Evolutionary conservation across 1,284 basidiomycete species (phyloP).

Genomic region (Apiotrichum gracile): DNA sequence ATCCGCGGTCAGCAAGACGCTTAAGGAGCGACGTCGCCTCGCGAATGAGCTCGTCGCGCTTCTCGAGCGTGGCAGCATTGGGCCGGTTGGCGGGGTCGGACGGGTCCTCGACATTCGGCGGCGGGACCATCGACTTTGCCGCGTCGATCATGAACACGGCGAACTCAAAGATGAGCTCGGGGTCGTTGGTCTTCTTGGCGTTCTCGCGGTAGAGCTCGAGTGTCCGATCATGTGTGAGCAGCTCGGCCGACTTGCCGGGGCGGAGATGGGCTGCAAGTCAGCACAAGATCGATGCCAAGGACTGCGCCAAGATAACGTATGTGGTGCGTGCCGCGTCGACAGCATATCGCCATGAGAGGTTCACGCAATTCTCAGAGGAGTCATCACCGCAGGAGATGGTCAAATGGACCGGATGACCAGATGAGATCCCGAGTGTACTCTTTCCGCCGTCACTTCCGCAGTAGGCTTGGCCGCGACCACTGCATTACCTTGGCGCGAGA

Average conservation of each 20-base stretch:
- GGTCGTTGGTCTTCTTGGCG: constrained; percentile 97
- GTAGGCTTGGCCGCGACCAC: too few relatives aligned
- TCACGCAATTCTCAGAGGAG: too few relatives aligned
- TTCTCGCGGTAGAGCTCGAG: constrained; percentile 95
- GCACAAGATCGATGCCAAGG: too few relatives aligned
- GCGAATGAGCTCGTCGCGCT: constrained; percentile 75
- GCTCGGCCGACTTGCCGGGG: constrained; percentile 83
- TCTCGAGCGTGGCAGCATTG: constrained; percentile 75
- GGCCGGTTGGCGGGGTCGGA: constrained; percentile 27
- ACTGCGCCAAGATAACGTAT: too few relatives aligned
- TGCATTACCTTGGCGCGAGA: too few relatives aligned
- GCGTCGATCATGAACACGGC: constrained; percentile 98
- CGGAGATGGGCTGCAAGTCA: constrained; percentile 63
- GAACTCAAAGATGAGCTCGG: constrained; percentile 95
- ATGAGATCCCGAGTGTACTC: too few relatives aligned
- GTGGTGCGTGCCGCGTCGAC: neutral
- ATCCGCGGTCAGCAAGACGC: constrained; percentile 85
- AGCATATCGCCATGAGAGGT: neutral
- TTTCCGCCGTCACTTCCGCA: too few relatives aligned
- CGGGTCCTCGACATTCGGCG: constrained; percentile 34
- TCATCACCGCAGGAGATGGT: too few relatives aligned
- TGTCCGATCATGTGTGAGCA: constrained; percentile 90
- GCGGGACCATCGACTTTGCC: constrained; percentile 63
- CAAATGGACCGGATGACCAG: too few relatives aligned
- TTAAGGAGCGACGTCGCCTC: constrained; percentile 84